Percentiles rank a stretch among this genome's conserved stretches.
phyloP scores from a whole-genome alignment of 2,329 filamentous ascomycete species.

The Penicillium hesseltinei region DNA sequence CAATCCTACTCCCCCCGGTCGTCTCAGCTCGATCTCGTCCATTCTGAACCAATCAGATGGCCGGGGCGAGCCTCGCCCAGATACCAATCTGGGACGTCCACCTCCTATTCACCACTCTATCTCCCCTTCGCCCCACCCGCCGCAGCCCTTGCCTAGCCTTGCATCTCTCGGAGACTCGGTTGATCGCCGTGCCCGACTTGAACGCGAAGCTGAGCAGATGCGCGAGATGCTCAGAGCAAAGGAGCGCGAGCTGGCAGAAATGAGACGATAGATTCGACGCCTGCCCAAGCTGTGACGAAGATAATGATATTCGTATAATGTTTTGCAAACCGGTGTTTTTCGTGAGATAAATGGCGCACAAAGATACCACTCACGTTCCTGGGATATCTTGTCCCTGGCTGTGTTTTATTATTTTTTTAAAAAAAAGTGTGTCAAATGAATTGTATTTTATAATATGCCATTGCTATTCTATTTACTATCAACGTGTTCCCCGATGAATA shows the following conservation, averaged over 20 bases:
- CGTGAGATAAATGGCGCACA: slow-evolving; percentile 12
- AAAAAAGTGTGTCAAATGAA: slow-evolving; percentile 6
- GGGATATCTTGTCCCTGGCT: slow-evolving; percentile 12
- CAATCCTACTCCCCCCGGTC: slow-evolving; percentile 49
- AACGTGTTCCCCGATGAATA: background rate
- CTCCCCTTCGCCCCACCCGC: slow-evolving; percentile 16
- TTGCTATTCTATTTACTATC: background rate
- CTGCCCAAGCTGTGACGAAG: slow-evolving; percentile 18
- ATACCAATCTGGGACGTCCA: slow-evolving; percentile 38
- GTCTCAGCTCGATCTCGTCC: slow-evolving; percentile 72
- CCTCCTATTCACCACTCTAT: slow-evolving; percentile 32
- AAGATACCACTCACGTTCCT: slow-evolving; percentile 24
- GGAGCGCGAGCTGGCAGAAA: slow-evolving; percentile 66
- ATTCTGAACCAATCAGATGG: slow-evolving; percentile 61
- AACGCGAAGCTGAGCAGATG: slow-evolving; percentile 74
- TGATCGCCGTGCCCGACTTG: slow-evolving; percentile 64
- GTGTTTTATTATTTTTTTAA: slow-evolving; percentile 11
- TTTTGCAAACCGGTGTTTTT: slow-evolving; percentile 9
- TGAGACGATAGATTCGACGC: slow-evolving; percentile 34
- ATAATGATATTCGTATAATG: slow-evolving; percentile 20
- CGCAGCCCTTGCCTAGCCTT: slow-evolving; percentile 33
- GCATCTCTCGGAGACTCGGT: slow-evolving; percentile 56
- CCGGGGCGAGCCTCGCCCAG: slow-evolving; percentile 41
- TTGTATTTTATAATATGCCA: slow-evolving; percentile 10
- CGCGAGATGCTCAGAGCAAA: slow-evolving; percentile 69